Evolutionary conservation across 108 stramenopile genomes (phyloP).

Genomic region (Chaetoceros tenuissimus): DNA sequence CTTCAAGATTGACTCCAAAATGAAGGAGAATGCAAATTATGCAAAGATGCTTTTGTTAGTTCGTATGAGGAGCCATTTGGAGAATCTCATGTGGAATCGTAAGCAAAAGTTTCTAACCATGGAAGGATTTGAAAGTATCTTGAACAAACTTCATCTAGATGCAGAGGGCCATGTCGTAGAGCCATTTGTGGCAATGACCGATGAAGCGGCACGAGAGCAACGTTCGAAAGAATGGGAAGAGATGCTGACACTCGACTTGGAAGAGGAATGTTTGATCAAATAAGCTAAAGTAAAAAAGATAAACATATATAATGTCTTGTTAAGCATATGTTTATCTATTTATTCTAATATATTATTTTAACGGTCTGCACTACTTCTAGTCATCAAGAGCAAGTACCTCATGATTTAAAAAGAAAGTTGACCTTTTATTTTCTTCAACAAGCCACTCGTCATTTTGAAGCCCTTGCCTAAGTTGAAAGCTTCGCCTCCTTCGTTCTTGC

Average conservation of each 20-base stretch:
- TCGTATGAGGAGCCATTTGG: slow-evolving; percentile 60
- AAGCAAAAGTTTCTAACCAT: slow-evolving; percentile 53
- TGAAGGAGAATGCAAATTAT: slow-evolving; percentile 59
- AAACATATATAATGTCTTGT: too few species aligned
- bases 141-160: slow-evolving; percentile 71
- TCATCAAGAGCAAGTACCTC: too few species aligned
- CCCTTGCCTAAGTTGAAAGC: too few species aligned
- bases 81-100: slow-evolving; percentile 41
- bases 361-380: too few species aligned
- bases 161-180: slow-evolving; percentile 65
- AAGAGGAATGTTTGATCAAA: slow-evolving; percentile 32
- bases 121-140: slow-evolving; percentile 46
- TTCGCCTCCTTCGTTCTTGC: too few species aligned
- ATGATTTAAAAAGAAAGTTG: too few species aligned
- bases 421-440: too few species aligned
- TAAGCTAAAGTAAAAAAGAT: too few species aligned
- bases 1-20: slow-evolving; percentile 60
- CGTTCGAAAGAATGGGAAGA: slow-evolving; percentile 52
- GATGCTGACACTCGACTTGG: slow-evolving; percentile 39
- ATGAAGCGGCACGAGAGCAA: slow-evolving; percentile 51
- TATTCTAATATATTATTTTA: too few species aligned
- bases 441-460: too few species aligned
- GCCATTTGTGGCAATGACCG: slow-evolving; percentile 61
- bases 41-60: slow-evolving; percentile 68
- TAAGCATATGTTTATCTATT: too few species aligned